Base-by-base conservation (phyloP, 2,329 filamentous ascomycete genomes). In the Leptoxyphium fumago region DNA sequence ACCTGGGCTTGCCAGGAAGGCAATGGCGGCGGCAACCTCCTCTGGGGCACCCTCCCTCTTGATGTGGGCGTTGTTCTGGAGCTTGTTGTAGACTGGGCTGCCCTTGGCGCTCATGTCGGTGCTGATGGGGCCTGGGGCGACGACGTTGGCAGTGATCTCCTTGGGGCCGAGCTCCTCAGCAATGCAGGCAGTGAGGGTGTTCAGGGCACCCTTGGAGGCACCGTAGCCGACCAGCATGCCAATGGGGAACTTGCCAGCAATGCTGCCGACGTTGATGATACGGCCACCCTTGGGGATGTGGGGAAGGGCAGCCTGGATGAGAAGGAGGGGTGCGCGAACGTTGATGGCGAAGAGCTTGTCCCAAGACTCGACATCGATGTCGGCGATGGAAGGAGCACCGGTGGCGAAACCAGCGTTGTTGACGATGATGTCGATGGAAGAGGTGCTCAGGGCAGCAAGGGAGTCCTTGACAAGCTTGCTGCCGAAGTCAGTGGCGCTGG, bases 71-170 rank as follows among this genome's bases (percentile, higher is more conserved):
- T 74, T 80, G 15, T 60, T 58, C 47, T 64, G 60, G 59, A 64
- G 68, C 57, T 77, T 70, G 52, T 64, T 61, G 28, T 69, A 64
- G 2, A 75, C 60, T 10, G 75, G 61, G 1, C 69, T 67, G 43
- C 62, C 54, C 13, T 70, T 64, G 13, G 70, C 69, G 18, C 78
- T 54, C 68, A 81, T 70, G 7, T 77, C 74, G 28, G 67, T 77
- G 58, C 71, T 60, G 5, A 77, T 71, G 0, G 77, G 75, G 0
- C 77, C 77, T 0, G 76, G 75, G 15, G 70, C 71, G 2, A 81
- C 70, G 0, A 68, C 65, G 50, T 81, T 82, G 21, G 78, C 76
- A 0, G 76, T 80, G 46, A 73, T 73, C 0, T 76, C 74, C 45
- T 68, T 59, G 2, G 48, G 54, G 0, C 76, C 76, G 8, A 80